phyloP scores from a whole-genome alignment of 257 asterid genomes.

The Nicotiana tabacum region DNA sequence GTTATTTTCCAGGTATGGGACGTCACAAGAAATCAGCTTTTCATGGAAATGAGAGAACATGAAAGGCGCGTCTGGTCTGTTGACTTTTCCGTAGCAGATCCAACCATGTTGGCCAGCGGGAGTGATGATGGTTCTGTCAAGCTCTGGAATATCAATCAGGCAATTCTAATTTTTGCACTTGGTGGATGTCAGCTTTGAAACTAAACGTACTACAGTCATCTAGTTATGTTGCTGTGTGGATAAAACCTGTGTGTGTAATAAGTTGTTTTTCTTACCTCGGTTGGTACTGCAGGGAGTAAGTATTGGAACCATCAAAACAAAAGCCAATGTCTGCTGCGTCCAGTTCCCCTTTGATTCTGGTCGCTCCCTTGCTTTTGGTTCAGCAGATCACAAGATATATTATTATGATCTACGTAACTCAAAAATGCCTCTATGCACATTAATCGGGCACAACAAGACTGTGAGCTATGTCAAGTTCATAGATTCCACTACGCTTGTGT shows the following conservation, averaged over 20 bases:
- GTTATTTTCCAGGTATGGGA: conserved; percentile 75
- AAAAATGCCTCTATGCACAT: conserved; percentile 79
- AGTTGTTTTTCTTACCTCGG: conserved; percentile 60
- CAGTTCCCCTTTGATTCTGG: conserved; percentile 83
- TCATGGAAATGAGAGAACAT: conserved; percentile 96
- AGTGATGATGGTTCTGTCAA: conserved; percentile 96
- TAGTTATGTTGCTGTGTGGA: conserved; percentile 36
- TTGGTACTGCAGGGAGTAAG: conserved; percentile 86
- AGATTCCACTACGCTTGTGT: conserved; percentile 82
- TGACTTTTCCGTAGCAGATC: conserved; percentile 90
- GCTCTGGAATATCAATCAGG: conserved; percentile 99
- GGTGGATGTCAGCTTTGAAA: conserved; percentile 94
- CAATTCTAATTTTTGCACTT: conserved; percentile 89
- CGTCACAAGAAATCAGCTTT: conserved; percentile 75
- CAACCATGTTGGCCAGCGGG: conserved; percentile 95
- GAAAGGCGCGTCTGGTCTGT: conserved; percentile 96
- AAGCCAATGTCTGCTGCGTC: conserved; percentile 97
- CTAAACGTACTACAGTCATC: conserved; percentile 76
- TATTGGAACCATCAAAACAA: conserved; percentile 74
- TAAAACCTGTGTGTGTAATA: conserved; percentile 42
- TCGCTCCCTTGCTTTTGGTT: conserved; percentile 92
- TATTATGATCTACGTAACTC: conserved; percentile 89
- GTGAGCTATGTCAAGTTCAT: conserved; percentile 94
- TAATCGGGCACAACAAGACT: conserved; percentile 86
- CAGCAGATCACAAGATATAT: conserved; percentile 93